Conservation (phyloP, 1,284 basidiomycete species). For the Abortiporus biennis region DNA sequence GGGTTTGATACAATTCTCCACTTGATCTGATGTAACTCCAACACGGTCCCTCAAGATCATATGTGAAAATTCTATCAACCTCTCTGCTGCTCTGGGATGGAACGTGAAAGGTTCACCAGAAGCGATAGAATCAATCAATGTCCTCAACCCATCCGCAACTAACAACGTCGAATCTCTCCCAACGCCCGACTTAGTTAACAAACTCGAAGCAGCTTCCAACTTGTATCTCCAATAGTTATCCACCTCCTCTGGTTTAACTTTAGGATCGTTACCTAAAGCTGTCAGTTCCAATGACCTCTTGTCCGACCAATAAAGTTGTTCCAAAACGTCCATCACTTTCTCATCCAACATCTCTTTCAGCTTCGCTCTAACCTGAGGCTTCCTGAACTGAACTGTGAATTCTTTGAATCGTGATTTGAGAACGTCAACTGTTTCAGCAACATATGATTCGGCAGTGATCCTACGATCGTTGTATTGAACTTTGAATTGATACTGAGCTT, state of each 20-base stretch:
- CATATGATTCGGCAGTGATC: slow-evolving; percentile 94
- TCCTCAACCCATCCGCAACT: slow-evolving; percentile 91
- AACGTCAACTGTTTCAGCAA: slow-evolving; percentile 93
- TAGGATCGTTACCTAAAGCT: slow-evolving; percentile 65
- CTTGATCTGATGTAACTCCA: slow-evolving; percentile 92
- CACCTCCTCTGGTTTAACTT: slow-evolving; percentile 69
- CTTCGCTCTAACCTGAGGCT: slow-evolving; percentile 83
- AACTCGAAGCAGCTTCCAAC: slow-evolving; percentile 85
- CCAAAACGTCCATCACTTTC: slow-evolving; percentile 94
- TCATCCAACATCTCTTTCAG: slow-evolving; percentile 94
- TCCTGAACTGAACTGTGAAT: slow-evolving; percentile 80
- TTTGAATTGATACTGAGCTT: slow-evolving; percentile 98
- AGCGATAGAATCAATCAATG: slow-evolving; percentile 85
- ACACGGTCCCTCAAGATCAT: slow-evolving; percentile 90
- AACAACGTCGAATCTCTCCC: slow-evolving; percentile 90
- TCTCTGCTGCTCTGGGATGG: slow-evolving; percentile 84
- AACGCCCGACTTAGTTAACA: slow-evolving; percentile 96
- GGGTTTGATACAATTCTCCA: slow-evolving; percentile 99
- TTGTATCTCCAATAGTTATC: slow-evolving; percentile 96
- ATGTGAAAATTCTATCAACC: slow-evolving; percentile 89
- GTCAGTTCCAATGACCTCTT: slow-evolving; percentile 76
- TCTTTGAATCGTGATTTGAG: slow-evolving; percentile 92
- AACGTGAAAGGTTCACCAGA: slow-evolving; percentile 87
- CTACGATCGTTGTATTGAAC: slow-evolving; percentile 98
- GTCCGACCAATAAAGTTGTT: slow-evolving; percentile 97